A percentile compares a stretch with the other conserved stretches of the same genome.
Conservation (phyloP, 345 rosid genomes). For the Sisymbrium irio region DNA sequence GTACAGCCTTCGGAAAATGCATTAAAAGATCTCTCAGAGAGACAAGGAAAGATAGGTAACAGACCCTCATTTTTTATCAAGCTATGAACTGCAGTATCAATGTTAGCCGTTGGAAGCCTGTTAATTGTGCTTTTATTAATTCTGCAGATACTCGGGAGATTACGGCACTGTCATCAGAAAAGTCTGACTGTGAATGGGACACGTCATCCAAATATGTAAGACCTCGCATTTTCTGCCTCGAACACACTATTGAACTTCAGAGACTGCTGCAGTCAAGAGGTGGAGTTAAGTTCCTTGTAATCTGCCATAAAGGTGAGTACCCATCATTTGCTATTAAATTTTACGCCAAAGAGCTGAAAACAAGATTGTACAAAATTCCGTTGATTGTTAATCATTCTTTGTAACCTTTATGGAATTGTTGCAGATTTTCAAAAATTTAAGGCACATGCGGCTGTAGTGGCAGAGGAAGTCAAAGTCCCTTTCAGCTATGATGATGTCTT, state of each 20-base stretch:
- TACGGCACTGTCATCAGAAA: constrained; percentile 26
- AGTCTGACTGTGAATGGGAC: constrained; percentile 43
- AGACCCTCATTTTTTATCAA: constrained; percentile 1
- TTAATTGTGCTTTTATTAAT: constrained; percentile 8
- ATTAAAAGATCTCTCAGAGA: constrained; percentile 22
- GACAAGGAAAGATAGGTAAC: constrained; percentile 25
- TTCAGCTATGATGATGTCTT: constrained; percentile 65
- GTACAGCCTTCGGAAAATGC: constrained; percentile 69
- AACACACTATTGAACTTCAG: constrained; percentile 78
- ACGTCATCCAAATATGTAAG: constrained; percentile 54
- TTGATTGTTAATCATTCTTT: constrained; percentile 18
- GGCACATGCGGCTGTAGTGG: constrained; percentile 74
- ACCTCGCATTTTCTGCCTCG: constrained; percentile 94
- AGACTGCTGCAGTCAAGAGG: constrained; percentile 71
- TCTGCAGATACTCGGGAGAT: constrained; percentile 34
- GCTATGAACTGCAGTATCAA: constrained; percentile 6
- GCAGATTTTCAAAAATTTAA: constrained; percentile 90
- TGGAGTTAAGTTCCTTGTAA: constrained; percentile 74
- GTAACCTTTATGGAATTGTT: constrained; percentile 26
- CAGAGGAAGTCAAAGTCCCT: constrained; percentile 64
- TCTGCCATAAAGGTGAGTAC: constrained; percentile 91
- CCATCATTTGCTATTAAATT: background rate
- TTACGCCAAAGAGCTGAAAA: background rate
- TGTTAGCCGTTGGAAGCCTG: constrained; percentile 1
- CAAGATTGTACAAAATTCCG: background rate